Base-by-base conservation (phyloP, 192 early-diverging fungal species). In the Podila verticillata region DNA sequence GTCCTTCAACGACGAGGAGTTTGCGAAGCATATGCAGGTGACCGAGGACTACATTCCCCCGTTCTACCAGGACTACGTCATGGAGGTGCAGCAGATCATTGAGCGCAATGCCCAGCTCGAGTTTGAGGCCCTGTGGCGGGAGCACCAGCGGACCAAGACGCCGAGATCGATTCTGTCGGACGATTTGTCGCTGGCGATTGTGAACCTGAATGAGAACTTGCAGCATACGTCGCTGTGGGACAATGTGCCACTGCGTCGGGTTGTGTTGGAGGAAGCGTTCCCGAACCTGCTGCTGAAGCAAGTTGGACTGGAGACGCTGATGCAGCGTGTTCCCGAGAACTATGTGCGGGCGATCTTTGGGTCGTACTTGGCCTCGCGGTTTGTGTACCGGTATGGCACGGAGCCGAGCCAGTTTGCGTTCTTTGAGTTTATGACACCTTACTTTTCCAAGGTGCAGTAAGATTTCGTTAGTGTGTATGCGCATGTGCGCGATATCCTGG, bases 331-430 rank as follows among this genome's bases (percentile, higher is more conserved):
- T 20, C 97, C 97, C 19, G 96, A 96, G 80, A 90, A 86, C 70
- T 99, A 99, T 86, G 92, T 96, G 61, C 93, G 93, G 74, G 96
- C 97, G 32, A 98, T 99, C 82, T 99, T 99, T 91, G 97, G 97
- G 69, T 91, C 92, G 20, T 98, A 93, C 84, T 82, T 99, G 68
- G 97, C 97, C 19, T 95, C 93, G 60, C 91, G 93, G 57, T 99
- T 99, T 84, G 93, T 99, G 63, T 99, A 98, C 89, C 93, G 94
- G 85, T 98, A 97, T 75, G 97, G 97, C 44, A 92, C 93, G 29
- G 87, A 93, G 61, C 97, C 97, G 39, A 90, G 91, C 63, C 96
- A 98, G 85, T 98, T 99, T 89, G 94, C 96, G 48, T 99, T 99
- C 91, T 99, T 99, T 85, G 93, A 97, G 88, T 99, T 93, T 82